Base-by-base conservation (phyloP, 805 yeast species). In the Candida taoyuanica region DNA sequence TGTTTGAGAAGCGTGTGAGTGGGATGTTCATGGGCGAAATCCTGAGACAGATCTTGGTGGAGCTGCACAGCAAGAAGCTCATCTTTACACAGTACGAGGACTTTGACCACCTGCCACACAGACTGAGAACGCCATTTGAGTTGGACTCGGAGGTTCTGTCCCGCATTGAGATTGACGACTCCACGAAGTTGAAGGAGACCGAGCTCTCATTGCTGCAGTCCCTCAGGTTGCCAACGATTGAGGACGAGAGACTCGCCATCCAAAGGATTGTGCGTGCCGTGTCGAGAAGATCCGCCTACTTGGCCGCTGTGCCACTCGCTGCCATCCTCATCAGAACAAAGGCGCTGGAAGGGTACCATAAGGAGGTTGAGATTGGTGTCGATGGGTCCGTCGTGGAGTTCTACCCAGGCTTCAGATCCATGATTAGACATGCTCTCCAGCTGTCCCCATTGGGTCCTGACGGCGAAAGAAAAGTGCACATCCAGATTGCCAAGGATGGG, bases 1-100 rank as follows among this genome's bases (percentile, higher is more conserved):
- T 89, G 70, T 93, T 88, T 64, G 97, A 89, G 63, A 89, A 89
- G 59, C 76, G 96, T 56, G 84, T 89, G 36, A 75, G 86, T 47
- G 97, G 96, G 39, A 83, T 88, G 94, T 89, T 83, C 54, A 63
- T 89, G 52, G 98, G 98, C 43, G 98, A 91, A 62, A 69, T 93
- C 32, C 68, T 88, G 43, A 74, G 98, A 58, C 78, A 78, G 37
- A 69, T 80, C 12, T 60, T 91, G 33, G 67, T 81, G 35, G 95
- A 88, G 45, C 70, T 86, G 42, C 77, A 78, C 56, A 59, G 70
- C 8, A 63, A 71, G 46, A 76, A 76, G 6, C 65, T 77, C 25
- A 58, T 91, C 9, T 78, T 89, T 53, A 61, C 58, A 7, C 82
- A 78, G 39, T 78, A 65, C 62, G 57, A 59, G 15, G 49, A 52